Conservation (phyloP, 345 rosid genomes). For the Laguncularia racemosa region DNA sequence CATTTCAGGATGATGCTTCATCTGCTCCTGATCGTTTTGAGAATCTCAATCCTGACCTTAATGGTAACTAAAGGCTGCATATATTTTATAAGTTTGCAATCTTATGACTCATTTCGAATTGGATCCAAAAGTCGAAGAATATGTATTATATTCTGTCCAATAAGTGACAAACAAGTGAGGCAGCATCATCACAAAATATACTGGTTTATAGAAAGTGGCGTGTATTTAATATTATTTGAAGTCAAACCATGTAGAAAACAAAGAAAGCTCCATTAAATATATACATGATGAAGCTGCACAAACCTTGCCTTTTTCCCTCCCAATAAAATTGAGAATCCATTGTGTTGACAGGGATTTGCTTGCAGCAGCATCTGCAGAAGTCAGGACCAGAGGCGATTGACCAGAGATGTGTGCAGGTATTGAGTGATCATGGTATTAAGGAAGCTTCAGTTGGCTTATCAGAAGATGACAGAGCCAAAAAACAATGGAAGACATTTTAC, state of each 20-base stretch:
- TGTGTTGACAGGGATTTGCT: conserved; percentile 48
- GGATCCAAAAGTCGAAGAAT: too few relatives aligned
- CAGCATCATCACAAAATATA: too few relatives aligned
- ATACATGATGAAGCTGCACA: too few relatives aligned
- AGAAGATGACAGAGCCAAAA: conserved; percentile 30
- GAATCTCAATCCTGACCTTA: conserved; percentile 79
- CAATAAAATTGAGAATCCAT: conserved; percentile 8
- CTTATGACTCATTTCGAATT: background rate
- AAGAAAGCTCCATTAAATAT: too few relatives aligned
- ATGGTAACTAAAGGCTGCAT: conserved; percentile 41
- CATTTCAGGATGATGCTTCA: conserved; percentile 64
- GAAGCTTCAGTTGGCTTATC: conserved; percentile 23
- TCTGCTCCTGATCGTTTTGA: conserved; percentile 90
- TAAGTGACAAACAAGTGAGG: too few relatives aligned
- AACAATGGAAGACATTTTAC: conserved; percentile 47
- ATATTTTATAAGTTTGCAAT: background rate
- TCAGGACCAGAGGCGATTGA: conserved; percentile 55
- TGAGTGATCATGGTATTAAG: conserved; percentile 62
- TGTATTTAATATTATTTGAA: too few relatives aligned
- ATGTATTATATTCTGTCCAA: too few relatives aligned
- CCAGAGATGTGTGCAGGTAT: conserved; percentile 53
- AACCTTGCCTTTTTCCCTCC: background rate
- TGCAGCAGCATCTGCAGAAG: conserved; percentile 87
- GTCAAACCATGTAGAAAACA: too few relatives aligned
- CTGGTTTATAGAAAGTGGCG: too few relatives aligned